Percentiles rank a stretch among this genome's conserved stretches.
Conservation (phyloP, 2,329 filamentous ascomycete species). For the Colletotrichum euphorbiae region DNA sequence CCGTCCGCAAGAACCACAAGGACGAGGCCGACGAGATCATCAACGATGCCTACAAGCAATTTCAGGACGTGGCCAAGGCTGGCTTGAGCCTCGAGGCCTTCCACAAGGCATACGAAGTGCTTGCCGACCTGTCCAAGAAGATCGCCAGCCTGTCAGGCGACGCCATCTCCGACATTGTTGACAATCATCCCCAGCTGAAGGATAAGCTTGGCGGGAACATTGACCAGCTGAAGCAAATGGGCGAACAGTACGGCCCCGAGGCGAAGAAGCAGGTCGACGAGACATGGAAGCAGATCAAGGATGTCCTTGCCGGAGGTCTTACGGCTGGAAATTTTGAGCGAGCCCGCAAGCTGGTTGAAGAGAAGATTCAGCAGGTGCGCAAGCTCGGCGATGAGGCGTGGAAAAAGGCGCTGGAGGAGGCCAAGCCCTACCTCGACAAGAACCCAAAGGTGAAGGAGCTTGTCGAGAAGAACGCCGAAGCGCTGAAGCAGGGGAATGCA, state of each 20-base stretch:
- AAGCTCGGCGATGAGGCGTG: constrained; percentile 78
- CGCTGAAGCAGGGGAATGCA: constrained; percentile 75
- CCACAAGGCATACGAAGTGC: constrained; percentile 68
- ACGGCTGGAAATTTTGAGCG: constrained; percentile 64
- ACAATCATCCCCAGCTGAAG: constrained; percentile 80
- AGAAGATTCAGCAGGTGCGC: constrained; percentile 75
- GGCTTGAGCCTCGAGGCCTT: constrained; percentile 73
- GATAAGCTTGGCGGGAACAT: constrained; percentile 77
- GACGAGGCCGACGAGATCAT: constrained; percentile 78
- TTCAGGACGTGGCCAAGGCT: constrained; percentile 69
- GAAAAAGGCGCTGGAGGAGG: constrained; percentile 77
- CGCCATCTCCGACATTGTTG: constrained; percentile 71
- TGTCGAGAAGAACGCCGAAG: constrained; percentile 76
- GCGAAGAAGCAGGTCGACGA: constrained; percentile 81
- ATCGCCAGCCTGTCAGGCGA: constrained; percentile 72
- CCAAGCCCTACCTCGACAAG: constrained; percentile 79
- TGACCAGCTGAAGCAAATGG: constrained; percentile 76
- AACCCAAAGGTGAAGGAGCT: constrained; percentile 80
- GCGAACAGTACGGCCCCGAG: constrained; percentile 77
- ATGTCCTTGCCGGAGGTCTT: constrained; percentile 72
- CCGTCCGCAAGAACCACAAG: constrained; percentile 73
- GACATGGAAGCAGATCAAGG: constrained; percentile 75
- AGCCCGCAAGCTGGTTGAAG: constrained; percentile 72
- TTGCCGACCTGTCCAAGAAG: constrained; percentile 71
- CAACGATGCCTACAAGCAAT: constrained; percentile 73